Percentiles rank a stretch among this genome's conserved stretches.
Evolutionary conservation across 768 basidiomycete genomes (phyloP).

Genomic region (Podaxis sp.): DNA sequence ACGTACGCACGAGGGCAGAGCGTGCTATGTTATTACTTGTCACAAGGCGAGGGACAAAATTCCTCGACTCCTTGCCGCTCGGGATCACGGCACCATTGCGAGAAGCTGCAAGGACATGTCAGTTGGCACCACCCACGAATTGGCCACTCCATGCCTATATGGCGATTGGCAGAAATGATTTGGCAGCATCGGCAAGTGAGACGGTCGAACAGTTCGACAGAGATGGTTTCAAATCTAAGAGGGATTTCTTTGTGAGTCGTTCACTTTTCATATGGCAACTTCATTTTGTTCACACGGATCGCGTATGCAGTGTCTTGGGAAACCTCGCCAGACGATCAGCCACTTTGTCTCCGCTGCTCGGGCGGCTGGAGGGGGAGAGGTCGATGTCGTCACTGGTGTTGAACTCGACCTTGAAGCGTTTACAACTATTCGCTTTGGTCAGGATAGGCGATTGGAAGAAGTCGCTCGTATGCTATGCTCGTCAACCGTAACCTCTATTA

Average conservation of each 20-base stretch:
- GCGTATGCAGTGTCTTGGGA: slow-evolving; percentile 46
- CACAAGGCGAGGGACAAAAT: slow-evolving; percentile 42
- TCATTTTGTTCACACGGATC: slow-evolving; percentile 11
- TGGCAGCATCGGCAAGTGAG: slow-evolving; percentile 61
- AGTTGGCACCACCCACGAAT: slow-evolving; percentile 69
- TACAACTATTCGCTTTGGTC: slow-evolving; percentile 83
- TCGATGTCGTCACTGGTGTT: slow-evolving; percentile 64
- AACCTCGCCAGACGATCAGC: slow-evolving; percentile 50
- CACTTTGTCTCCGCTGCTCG: slow-evolving; percentile 52
- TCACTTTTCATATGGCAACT: not conserved
- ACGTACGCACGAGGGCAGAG: slow-evolving; percentile 66
- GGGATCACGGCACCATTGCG: slow-evolving; percentile 77
- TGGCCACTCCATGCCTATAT: slow-evolving; percentile 74
- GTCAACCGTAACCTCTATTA: slow-evolving; percentile 64
- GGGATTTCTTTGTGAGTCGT: slow-evolving; percentile 55
- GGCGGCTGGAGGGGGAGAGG: slow-evolving; percentile 50
- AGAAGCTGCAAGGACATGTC: slow-evolving; percentile 85
- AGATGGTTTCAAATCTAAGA: slow-evolving; percentile 56
- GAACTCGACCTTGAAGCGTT: slow-evolving; percentile 74
- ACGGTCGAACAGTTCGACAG: slow-evolving; percentile 43
- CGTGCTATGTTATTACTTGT: slow-evolving; percentile 60
- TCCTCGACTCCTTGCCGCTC: slow-evolving; percentile 59
- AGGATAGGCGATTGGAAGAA: slow-evolving; percentile 88
- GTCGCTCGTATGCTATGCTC: slow-evolving; percentile 90
- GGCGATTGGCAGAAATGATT: slow-evolving; percentile 72